Percentiles rank a stretch among this genome's conserved stretches.
phyloP scores from a whole-genome alignment of 1,284 basidiomycete genomes.

The Clitocybe nebularis region DNA sequence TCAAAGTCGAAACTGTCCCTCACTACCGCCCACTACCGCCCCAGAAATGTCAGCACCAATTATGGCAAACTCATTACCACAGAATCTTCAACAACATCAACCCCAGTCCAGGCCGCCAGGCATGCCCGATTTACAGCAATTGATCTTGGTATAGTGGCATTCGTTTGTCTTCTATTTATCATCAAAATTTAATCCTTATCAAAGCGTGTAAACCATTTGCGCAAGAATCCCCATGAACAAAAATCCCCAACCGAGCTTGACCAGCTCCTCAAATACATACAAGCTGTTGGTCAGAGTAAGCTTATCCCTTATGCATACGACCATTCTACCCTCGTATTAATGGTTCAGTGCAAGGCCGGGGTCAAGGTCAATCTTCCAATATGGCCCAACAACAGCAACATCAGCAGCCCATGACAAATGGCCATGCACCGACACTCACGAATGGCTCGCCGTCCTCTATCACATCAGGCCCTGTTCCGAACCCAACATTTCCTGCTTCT shows the following conservation, averaged over 20 bases:
- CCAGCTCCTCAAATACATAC: constrained; percentile 39
- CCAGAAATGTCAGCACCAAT: constrained; percentile 30
- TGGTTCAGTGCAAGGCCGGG: constrained; percentile 23
- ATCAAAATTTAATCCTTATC: constrained; percentile 8
- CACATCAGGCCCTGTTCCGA: constrained; percentile 32
- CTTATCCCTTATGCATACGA: constrained; percentile 7
- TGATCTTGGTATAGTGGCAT: constrained; percentile 29
- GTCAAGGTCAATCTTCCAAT: constrained; percentile 18
- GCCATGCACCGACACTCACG: constrained; percentile 32
- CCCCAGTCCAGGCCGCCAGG: constrained; percentile 22
- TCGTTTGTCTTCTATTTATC: constrained; percentile 11
- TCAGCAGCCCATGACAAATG: constrained; percentile 35
- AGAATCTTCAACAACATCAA: constrained; percentile 28
- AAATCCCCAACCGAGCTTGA: constrained; percentile 42
- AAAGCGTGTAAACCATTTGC: constrained; percentile 43
- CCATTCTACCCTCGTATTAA: constrained; percentile 9
- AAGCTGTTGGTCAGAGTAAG: constrained; percentile 35
- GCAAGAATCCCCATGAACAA: constrained; percentile 44
- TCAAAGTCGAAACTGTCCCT: constrained; percentile 10
- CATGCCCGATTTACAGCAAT: constrained; percentile 32
- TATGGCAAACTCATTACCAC: constrained; percentile 30
- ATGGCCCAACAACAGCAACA: constrained; percentile 22
- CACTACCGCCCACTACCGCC: constrained; percentile 7
- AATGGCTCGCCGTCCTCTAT: constrained; percentile 34
- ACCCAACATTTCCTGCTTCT: constrained; percentile 32